These are phyloP conservation scores for Clarireedia monteithiana DNA, from an alignment of 2,329 filamentous ascomycete species.

Conservation along the genomic window DNA sequence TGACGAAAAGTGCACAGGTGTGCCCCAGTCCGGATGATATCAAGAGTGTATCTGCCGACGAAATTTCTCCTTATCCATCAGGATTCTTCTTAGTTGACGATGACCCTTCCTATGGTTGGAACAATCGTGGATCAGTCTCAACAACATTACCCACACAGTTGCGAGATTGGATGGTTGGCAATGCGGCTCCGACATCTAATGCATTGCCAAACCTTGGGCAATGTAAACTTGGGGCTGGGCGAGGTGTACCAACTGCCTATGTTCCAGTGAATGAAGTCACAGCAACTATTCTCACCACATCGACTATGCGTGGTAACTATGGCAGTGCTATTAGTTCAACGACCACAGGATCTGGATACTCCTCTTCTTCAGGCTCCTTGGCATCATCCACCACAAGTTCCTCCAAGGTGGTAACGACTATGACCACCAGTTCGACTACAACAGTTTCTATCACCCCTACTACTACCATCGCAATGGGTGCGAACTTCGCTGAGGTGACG, in stretches of 20 bases:
- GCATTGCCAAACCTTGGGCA: slow-evolving; percentile 2
- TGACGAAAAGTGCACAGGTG: neutral
- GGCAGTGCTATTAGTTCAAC: neutral
- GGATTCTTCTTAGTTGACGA: slow-evolving; percentile 8
- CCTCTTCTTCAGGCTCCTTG: neutral
- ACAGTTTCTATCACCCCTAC: neutral
- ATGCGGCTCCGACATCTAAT: slow-evolving; percentile 1
- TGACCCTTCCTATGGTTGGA: slow-evolving; percentile 1
- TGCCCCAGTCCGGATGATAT: slow-evolving; percentile 1
- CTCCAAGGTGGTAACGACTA: neutral
- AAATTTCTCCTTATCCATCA: slow-evolving; percentile 10
- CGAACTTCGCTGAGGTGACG: too few species aligned
- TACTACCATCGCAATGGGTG: neutral
- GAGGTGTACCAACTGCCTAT: slow-evolving; percentile 13
- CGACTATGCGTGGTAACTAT: slow-evolving; percentile 8
- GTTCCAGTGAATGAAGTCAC: slow-evolving; percentile 12
- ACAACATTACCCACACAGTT: slow-evolving; percentile 6
- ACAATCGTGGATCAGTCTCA: slow-evolving; percentile 4
- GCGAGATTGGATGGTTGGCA: slow-evolving; percentile 8
- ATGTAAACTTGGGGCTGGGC: slow-evolving; percentile 9
- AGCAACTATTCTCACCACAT: neutral
- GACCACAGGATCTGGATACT: neutral
- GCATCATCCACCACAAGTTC: neutral
- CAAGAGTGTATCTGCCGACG: neutral
- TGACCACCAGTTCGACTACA: neutral